phyloP scores from a whole-genome alignment of 371 early-diverging fungal genomes.

The Rhizopus sp. region DNA sequence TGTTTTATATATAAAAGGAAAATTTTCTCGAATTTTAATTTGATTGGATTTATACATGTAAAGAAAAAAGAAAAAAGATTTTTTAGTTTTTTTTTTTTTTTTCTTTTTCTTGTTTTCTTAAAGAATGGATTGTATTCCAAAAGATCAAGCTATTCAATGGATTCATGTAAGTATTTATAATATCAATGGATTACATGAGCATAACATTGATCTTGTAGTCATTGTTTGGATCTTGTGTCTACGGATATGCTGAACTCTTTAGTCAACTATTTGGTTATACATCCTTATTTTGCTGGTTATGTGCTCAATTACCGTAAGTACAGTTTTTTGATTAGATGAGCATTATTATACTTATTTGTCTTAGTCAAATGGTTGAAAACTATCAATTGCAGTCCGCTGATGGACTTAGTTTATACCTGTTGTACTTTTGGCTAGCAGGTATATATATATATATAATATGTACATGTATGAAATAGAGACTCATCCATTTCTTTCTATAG shows the following conservation, averaged over 20 bases:
- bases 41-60: conserved; percentile 20
- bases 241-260: conserved; percentile 23
- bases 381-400: conserved; percentile 51
- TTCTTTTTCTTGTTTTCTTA: not conserved
- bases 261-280: conserved; percentile 26
- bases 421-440: conserved; percentile 69
- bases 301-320: conserved; percentile 35
- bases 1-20: conserved; percentile 17
- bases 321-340: not conserved
- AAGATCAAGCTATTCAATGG: conserved; percentile 20
- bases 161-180: conserved; percentile 18
- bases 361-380: conserved; percentile 60
- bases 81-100: conserved; percentile 1
- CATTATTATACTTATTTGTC: conserved; percentile 1
- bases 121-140: conserved; percentile 15
- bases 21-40: conserved; percentile 11
- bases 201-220: conserved; percentile 13
- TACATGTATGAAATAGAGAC: not conserved
- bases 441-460: conserved; percentile 12
- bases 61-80: not conserved
- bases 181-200: not conserved
- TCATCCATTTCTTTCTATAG: conserved; percentile 26
- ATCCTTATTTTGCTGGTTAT: conserved; percentile 33
- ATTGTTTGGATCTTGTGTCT: conserved; percentile 23
- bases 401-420: conserved; percentile 54